Evolutionary conservation across 78 protist genomes (phyloP), one percentile per base, ranked within the genome.

Genomic region (slime mould (Dictyostelium discoideum)): DNA sequence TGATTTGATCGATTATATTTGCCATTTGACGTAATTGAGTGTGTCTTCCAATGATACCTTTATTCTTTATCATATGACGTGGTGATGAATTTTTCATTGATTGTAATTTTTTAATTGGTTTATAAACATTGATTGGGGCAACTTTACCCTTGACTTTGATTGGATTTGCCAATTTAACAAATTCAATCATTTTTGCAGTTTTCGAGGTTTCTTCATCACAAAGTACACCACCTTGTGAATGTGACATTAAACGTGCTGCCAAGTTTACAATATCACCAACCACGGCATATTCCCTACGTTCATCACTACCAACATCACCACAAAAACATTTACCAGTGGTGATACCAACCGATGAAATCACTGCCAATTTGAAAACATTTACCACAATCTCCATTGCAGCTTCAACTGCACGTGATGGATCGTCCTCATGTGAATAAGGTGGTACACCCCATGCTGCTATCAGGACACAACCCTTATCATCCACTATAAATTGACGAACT

Each of bases 271-370:
- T 88, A 65, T 95, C 97, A 40, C 97, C 97, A 57, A 95, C 97
- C 0, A 96, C 92, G 0, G 98, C 97, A 85, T 92, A 97, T 20
- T 97, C 98, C 54, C 98, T 48, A n/a, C 98, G 90, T 18, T 77
- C 87, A 46, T 85, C 82, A 8, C 87, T 44, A 37, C 98, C 98
- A 14, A 97, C 96, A 54, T 93, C 96, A 72, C 98, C 98, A 76
- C 97, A 87, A 46, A 97, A 97, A 46, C 92, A 96, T 88, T 85
- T 89, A 20, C 98, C 98, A 16, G 98, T 97, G 42, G 98, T 97
- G 10, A 97, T 95, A 44, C 98, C 98, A 60, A 97, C 90, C n/a
- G 94, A 44, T 4, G 77, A 40, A 10, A 81, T 85, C 1, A 97
- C 86, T 3, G 42, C 50, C 26, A 94, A 42, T 87, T 94, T 85